Evolutionary conservation across 2,329 filamentous ascomycete species (phyloP).

Genomic region (Nothophoma quercina): DNA sequence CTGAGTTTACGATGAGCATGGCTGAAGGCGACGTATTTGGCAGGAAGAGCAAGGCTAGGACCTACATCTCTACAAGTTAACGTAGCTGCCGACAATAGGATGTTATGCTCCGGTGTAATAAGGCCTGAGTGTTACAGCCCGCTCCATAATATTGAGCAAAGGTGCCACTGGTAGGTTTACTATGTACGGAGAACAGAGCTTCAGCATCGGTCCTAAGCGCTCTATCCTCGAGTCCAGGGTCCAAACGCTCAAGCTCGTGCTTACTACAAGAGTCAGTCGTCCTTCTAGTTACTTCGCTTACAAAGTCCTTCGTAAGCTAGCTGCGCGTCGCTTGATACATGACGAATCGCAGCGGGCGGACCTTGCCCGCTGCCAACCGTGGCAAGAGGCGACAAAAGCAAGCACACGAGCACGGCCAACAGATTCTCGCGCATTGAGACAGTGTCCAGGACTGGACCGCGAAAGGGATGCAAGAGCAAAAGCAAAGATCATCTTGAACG

Average conservation of each 20-base stretch:
- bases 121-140: too few relatives aligned
- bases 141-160: too few relatives aligned
- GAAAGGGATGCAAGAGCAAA: background rate
- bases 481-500: background rate
- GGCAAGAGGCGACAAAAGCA: slow-evolving; percentile 5
- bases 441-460: background rate
- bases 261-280: background rate
- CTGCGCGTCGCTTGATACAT: background rate
- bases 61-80: too few relatives aligned
- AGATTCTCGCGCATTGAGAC: background rate
- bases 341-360: slow-evolving; percentile 3
- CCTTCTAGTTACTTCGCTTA: background rate
- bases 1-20: too few relatives aligned
- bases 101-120: too few relatives aligned
- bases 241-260: background rate
- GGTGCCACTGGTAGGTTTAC: too few relatives aligned
- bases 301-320: background rate
- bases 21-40: too few relatives aligned
- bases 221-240: too few relatives aligned
- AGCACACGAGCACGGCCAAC: background rate
- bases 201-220: too few relatives aligned
- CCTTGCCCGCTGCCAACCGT: background rate
- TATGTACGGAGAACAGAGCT: too few relatives aligned
- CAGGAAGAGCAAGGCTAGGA: too few relatives aligned
- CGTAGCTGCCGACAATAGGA: too few relatives aligned